A percentile compares a stretch with the other conserved stretches of the same genome.
Evolutionary conservation across 2,329 filamentous ascomycete genomes (phyloP).

Genomic region (Teratosphaeria zuluensis): DNA sequence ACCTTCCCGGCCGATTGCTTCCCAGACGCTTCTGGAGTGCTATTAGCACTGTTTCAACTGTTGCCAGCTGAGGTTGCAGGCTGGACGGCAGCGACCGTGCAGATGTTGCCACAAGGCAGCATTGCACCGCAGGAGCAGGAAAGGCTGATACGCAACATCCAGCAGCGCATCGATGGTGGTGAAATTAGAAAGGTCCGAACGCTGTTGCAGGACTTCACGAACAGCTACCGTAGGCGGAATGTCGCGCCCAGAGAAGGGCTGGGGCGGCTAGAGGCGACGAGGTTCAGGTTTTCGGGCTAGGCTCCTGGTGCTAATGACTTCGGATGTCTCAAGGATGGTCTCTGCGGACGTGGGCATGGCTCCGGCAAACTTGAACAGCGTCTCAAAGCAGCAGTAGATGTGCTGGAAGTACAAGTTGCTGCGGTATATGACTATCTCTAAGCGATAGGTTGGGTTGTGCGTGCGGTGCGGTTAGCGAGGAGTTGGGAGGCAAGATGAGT

Average conservation of each 20-base stretch:
- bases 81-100: conserved; percentile 79
- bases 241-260: conserved; percentile 90
- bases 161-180: conserved; percentile 57
- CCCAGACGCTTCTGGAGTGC: conserved; percentile 83
- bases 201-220: conserved; percentile 92
- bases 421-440: too few relatives aligned
- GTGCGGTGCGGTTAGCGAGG: too few relatives aligned
- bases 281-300: conserved; percentile 61
- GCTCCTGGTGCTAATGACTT: background rate
- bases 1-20: conserved; percentile 95
- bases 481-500: too few relatives aligned
- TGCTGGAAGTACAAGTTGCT: too few relatives aligned
- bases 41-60: conserved; percentile 81
- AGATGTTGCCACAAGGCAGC: conserved; percentile 72
- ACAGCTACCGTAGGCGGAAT: conserved; percentile 83
- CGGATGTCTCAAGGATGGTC: background rate
- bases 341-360: too few relatives aligned
- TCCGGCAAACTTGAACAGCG: too few relatives aligned
- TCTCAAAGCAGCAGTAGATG: too few relatives aligned
- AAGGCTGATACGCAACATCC: conserved; percentile 69
- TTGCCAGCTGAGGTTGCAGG: conserved; percentile 66
- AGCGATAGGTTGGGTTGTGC: too few relatives aligned
- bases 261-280: conserved; percentile 73
- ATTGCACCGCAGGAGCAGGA: conserved; percentile 73
- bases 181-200: conserved; percentile 71